Base-by-base conservation (phyloP, 2,329 filamentous ascomycete species). In the Trichoderma sp. region DNA sequence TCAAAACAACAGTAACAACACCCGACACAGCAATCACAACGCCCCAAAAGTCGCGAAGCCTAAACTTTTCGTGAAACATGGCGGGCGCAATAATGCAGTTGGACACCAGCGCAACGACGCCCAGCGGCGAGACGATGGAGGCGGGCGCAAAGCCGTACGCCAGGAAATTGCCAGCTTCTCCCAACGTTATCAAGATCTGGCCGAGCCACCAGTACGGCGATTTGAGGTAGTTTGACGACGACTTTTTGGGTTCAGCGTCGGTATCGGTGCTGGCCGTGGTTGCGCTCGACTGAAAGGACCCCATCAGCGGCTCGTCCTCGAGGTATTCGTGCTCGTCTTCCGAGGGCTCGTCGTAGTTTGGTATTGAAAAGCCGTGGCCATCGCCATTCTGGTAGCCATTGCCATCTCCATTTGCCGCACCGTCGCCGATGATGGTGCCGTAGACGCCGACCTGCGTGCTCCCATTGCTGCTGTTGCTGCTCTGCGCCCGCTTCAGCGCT, bases 161-260 rank as follows among this genome's bases (percentile, higher is more conserved):
- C 72, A 99, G 83, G 77, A 99, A 99, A 79, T 99, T 99, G 63
- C 96, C 96, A 77, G 92, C 91, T 82, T 99, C 96, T 69, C 96
- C 96, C 29, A 97, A 83, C 0, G 91, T 93, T 88, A 99, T 99
- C 70, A 99, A 85, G 19, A 96, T 87, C 73, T 98, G 95, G 24
- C 96, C 96, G 37, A 90, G 82, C 96, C 96, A 99, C 96, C 96
- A 99, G 77, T 96, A 97, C 1, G 94, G 93, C 43, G 94, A 97
- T 72, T 89, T 89, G 70, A 99, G 87, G 79, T 99, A 99, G 6
- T 88, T 91, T 69, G 90, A 90, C 35, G 89, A 76, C 5, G 75
- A 76, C 68, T 84, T 82, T 66, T 76, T 68, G 35, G 79, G 74
- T 53, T 78, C 73, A 56, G 75, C 72, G 7, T 72, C 71, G 43